Percentiles rank a stretch among this genome's conserved stretches.
Conservation (phyloP, 768 basidiomycete species). For the Boletellus ananiceps region DNA sequence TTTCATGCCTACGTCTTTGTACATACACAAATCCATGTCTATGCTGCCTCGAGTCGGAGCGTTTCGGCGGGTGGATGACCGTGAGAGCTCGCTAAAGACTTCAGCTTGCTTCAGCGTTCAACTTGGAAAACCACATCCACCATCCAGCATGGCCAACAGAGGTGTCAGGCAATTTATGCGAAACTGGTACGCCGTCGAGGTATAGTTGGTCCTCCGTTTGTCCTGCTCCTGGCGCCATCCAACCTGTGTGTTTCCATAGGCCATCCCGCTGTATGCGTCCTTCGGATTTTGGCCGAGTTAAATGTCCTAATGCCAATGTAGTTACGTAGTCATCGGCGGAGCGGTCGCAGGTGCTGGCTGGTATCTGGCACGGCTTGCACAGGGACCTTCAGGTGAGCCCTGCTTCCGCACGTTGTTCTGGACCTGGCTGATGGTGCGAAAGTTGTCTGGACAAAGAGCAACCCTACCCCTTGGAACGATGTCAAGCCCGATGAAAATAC, state of each 20-base stretch:
- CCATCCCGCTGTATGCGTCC: slow-evolving; percentile 44
- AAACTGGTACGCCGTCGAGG: slow-evolving; percentile 46
- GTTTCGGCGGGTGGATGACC: slow-evolving; percentile 11
- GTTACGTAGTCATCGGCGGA: slow-evolving; percentile 47
- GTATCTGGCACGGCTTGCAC: slow-evolving; percentile 64
- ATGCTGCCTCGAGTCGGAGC: slow-evolving; percentile 16
- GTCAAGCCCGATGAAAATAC: slow-evolving; percentile 71
- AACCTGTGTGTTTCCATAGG: slow-evolving; percentile 27
- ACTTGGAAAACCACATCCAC: background rate
- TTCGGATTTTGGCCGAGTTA: slow-evolving; percentile 4
- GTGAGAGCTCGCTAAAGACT: slow-evolving; percentile 9
- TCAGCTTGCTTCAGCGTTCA: background rate
- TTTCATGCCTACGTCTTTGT: slow-evolving; percentile 24
- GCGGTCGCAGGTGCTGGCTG: slow-evolving; percentile 55
- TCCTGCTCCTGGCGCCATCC: background rate
- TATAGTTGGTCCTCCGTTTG: slow-evolving; percentile 12
- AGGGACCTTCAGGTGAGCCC: slow-evolving; percentile 47
- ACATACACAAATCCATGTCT: slow-evolving; percentile 16
- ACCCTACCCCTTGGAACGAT: slow-evolving; percentile 88
- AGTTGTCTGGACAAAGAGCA: slow-evolving; percentile 63
- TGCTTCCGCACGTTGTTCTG: background rate
- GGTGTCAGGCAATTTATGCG: slow-evolving; percentile 30
- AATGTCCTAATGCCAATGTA: slow-evolving; percentile 22
- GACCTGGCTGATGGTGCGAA: slow-evolving; percentile 1
- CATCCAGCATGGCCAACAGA: slow-evolving; percentile 23